Conservation (phyloP, 2,329 filamentous ascomycete genomes). For the Arachnopeziza araneosa region DNA sequence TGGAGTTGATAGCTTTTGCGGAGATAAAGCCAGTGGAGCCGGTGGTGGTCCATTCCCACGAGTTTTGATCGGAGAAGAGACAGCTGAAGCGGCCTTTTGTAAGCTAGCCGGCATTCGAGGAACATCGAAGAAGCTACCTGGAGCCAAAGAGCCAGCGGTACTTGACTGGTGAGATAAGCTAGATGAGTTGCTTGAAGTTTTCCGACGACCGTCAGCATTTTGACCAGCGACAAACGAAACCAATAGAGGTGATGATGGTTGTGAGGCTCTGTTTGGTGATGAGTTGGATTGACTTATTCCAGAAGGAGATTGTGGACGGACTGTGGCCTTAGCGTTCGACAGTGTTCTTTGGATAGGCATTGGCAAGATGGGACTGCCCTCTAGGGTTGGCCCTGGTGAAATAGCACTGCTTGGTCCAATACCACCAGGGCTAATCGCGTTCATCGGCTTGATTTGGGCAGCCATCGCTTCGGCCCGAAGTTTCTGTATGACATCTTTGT, state of each 20-base stretch:
- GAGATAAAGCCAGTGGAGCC: constrained; percentile 42
- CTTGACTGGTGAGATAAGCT: constrained; percentile 74
- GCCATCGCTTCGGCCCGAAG: constrained; percentile 85
- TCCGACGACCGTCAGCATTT: constrained; percentile 71
- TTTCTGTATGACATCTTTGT: constrained; percentile 98
- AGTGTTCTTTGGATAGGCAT: constrained; percentile 70
- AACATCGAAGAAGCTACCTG: constrained; percentile 66
- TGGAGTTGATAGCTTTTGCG: constrained; percentile 58
- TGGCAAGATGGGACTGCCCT: constrained; percentile 78
- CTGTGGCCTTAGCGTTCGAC: constrained; percentile 72
- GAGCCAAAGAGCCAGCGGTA: constrained; percentile 53
- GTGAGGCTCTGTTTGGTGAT: constrained; percentile 80
- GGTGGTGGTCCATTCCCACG: constrained; percentile 42
- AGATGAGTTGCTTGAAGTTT: constrained; percentile 86
- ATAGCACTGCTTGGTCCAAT: constrained; percentile 21
- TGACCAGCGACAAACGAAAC: constrained; percentile 90
- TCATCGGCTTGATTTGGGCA: constrained; percentile 47
- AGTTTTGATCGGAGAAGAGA: constrained; percentile 52
- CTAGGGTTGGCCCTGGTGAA: constrained; percentile 65
- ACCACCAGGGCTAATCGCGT: constrained; percentile 18
- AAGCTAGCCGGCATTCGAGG: constrained; percentile 56
- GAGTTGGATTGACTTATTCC: constrained; percentile 72
- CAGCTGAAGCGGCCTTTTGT: constrained; percentile 50
- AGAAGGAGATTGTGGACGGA: constrained; percentile 82
- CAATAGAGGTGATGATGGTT: constrained; percentile 84